Base-by-base conservation (phyloP, 768 basidiomycete genomes). In the Hygrophoropsis aurantiaca region DNA sequence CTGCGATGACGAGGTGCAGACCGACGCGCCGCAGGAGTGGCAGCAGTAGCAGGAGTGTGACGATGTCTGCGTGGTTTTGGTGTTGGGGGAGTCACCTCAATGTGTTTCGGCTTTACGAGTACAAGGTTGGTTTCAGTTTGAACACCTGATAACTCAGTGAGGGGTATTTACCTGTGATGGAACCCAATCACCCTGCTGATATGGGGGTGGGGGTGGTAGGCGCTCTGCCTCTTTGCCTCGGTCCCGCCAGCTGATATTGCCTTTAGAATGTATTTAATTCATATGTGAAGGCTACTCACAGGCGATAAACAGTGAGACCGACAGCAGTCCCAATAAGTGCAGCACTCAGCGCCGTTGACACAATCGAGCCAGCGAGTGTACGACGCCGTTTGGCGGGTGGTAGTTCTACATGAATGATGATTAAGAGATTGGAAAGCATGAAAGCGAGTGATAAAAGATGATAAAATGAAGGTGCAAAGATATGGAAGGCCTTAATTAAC, bases 261-360 rank as follows among this genome's bases (percentile, higher is more conserved):
- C 11, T 50, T 50, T 42, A 48, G 9, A 35, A 40, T 18, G 45
- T 44, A 21, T 23, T 30, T 11, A 35, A 39, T 23, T 48, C 21
- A 40, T 40, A 3, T 23, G 33, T 27, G 11, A 40, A 34, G 11
- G 24, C 30, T 26, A 78, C 87, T 72, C 63, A 91, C 90, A 92
- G 72, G 66, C 87, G 80, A 70, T 90, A 93, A 34, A 90, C 87
- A 37, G 89, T 90, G 52, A 91, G 75, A 49, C 90, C 90, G 42
- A 93, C 90, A 13, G 90, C 90, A 18, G 87, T 85, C 48, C 90
- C 87, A 50, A 93, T 87, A 49, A 93, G 78, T 38, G 88, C 90
- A 53, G 90, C 89, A 68, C 79, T 88, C 67, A 92, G 72, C 46
- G 90, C 90, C 25, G 88, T 87, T 13, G 87, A 86, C 52, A 91